Conservation (phyloP, 345 rosid genomes). For the Eutrema yunnanense region DNA sequence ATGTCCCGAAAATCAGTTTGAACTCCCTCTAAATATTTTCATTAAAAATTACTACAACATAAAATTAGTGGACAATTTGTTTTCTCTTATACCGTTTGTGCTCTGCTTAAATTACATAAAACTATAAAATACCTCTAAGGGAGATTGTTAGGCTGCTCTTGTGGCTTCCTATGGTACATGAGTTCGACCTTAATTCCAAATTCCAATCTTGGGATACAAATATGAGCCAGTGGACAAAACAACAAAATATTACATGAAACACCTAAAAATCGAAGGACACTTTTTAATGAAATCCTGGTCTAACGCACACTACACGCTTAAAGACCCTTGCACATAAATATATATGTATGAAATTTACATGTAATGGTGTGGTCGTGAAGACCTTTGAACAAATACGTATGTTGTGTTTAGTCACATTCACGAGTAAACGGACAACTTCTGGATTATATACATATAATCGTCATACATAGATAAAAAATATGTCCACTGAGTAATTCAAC, state of each 20-base stretch:
- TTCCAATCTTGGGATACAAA: constrained; percentile 3
- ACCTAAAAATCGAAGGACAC: not conserved
- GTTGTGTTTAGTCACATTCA: constrained; percentile 18
- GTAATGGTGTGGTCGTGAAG: constrained; percentile 33
- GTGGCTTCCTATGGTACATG: not conserved
- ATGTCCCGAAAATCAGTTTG: not conserved
- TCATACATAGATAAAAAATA: not conserved
- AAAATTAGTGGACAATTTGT: not conserved
- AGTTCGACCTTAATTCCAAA: not conserved
- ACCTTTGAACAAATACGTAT: constrained; percentile 17
- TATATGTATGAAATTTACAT: constrained; percentile 3
- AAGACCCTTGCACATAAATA: not conserved
- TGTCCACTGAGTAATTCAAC: not conserved
- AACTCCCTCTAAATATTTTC: not conserved
- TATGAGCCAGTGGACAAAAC: not conserved
- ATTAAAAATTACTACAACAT: not conserved
- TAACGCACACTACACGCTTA: not conserved
- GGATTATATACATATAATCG: not conserved
- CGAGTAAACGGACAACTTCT: constrained; percentile 23
- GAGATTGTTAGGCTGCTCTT: not conserved
- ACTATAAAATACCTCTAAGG: not conserved
- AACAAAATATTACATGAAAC: not conserved
- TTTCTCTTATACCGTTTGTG: not conserved
- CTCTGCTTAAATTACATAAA: not conserved
- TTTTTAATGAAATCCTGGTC: constrained; percentile 1